These are phyloP conservation scores for Citrus inodora DNA, from an alignment of 345 rosid species.

Conservation along the genomic window DNA sequence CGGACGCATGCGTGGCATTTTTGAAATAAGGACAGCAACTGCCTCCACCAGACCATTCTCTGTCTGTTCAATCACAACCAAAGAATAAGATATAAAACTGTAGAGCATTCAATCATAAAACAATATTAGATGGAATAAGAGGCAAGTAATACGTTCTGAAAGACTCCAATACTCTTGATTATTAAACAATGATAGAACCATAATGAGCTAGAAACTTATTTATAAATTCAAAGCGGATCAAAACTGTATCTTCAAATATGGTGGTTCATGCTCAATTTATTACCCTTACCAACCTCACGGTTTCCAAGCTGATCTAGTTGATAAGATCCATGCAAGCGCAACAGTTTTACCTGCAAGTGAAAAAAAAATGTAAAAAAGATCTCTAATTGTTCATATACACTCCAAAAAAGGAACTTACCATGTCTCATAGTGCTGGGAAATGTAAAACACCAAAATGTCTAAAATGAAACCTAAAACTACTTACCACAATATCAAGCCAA, in stretches of 20 bases:
- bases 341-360: constrained; percentile 69
- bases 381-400: neutral
- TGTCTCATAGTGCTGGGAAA: neutral
- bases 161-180: neutral
- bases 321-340: constrained; percentile 90
- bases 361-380: neutral
- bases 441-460: constrained; percentile 5
- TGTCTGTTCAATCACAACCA: constrained; percentile 45
- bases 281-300: constrained; percentile 74
- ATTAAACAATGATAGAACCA: neutral
- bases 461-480: constrained; percentile 19
- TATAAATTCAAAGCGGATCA: neutral
- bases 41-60: constrained; percentile 96
- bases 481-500: constrained; percentile 87
- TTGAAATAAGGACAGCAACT: constrained; percentile 88
- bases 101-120: neutral
- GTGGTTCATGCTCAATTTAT: constrained; percentile 7
- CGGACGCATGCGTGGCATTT: constrained; percentile 89
- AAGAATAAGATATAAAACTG: neutral
- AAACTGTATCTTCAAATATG: neutral
- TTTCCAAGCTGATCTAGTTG: constrained; percentile 80
- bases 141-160: neutral
- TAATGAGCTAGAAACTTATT: neutral
- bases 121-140: neutral
- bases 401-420: neutral